Evolutionary conservation across 805 yeast species (phyloP).

Genomic region (Ogataea polymorpha): DNA sequence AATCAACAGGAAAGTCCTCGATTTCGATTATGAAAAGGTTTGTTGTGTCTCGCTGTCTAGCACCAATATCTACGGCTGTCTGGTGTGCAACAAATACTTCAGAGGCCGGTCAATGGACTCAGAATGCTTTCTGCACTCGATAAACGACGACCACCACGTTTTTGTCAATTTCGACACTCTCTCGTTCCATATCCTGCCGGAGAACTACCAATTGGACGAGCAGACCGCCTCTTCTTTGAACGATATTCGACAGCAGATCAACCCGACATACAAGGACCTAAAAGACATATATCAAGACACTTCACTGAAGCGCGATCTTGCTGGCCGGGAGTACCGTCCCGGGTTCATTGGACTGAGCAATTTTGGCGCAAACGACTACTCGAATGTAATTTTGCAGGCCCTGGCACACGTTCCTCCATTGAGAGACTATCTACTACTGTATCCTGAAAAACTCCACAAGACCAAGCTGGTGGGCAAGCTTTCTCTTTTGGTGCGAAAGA

Average conservation of each 20-base stretch:
- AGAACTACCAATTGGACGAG: conserved; percentile 41
- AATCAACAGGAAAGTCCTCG: conserved; percentile 44
- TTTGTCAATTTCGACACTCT: conserved; percentile 52
- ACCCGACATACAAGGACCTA: conserved; percentile 49
- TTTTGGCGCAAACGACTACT: conserved; percentile 47
- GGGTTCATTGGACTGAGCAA: conserved; percentile 69
- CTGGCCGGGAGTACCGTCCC: conserved; percentile 45
- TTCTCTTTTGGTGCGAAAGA: conserved; percentile 47
- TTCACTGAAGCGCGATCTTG: conserved; percentile 38
- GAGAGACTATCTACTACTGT: conserved; percentile 43
- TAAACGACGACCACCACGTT: conserved; percentile 60
- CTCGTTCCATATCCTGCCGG: conserved; percentile 62
- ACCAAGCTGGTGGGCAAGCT: conserved; percentile 43
- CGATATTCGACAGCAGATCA: conserved; percentile 50
- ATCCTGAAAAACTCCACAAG: conserved; percentile 16
- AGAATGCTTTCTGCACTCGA: conserved; percentile 65
- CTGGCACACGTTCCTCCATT: conserved; percentile 52
- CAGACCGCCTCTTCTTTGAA: conserved; percentile 36
- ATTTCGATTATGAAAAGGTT: conserved; percentile 67
- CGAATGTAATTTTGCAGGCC: conserved; percentile 55
- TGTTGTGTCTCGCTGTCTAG: conserved; percentile 63
- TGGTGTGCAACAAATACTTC: conserved; percentile 69
- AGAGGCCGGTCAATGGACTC: conserved; percentile 66
- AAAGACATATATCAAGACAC: conserved; percentile 25
- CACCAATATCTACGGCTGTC: conserved; percentile 65